Evolutionary conservation across 2,329 filamentous ascomycete genomes (phyloP), one percentile per base, ranked within the genome.

Genomic region (Fusarium setosum): DNA sequence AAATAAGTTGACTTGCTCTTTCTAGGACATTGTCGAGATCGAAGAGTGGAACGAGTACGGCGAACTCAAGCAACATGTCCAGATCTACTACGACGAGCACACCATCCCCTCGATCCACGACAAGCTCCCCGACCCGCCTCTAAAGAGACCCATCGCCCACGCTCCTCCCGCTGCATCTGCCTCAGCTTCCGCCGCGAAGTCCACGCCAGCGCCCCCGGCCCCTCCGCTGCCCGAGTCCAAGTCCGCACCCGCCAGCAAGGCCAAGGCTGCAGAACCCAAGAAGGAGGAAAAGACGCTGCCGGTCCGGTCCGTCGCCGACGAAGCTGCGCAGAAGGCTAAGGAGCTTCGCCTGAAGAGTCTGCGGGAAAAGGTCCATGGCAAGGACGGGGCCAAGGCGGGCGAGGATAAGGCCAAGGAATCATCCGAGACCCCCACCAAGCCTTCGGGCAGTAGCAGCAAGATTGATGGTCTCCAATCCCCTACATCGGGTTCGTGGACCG

Each of bases 11-110:
- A 4, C 6, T 9, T 29, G 26, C 26, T 29, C 26, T 17, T 53
- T 5, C 61, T 41, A 97, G 94, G 96, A 97, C 76, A 86, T 97
- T 48, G 91, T 95, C 66, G 91, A 98, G 79, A 89, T 98, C 65
- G 96, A 99, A 80, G 96, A 99, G 76, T 98, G 95, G 96, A 99
- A 99, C 82, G 96, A 99, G 78, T 97, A 96, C 79, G 94, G 94
- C 79, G 95, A 98, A 80, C 87, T 99, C 63, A 93, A 94, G 78
- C 88, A 95, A 79, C 91, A 95, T 72, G 88, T 98, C 71, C 89
- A 84, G 61, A 87, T 91, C 69, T 88, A 86, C 79, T 86, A 86
- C 75, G 87, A 89, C 79, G 86, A 89, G 68, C 82, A 81, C 72
- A 88, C 86, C 47, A 86, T 88, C 68, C 84, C 86, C 31, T 75